Evolutionary conservation across 1,139 yeast species (phyloP), one percentile per base, ranked within the genome.

Genomic region (Candida mesenterica): DNA sequence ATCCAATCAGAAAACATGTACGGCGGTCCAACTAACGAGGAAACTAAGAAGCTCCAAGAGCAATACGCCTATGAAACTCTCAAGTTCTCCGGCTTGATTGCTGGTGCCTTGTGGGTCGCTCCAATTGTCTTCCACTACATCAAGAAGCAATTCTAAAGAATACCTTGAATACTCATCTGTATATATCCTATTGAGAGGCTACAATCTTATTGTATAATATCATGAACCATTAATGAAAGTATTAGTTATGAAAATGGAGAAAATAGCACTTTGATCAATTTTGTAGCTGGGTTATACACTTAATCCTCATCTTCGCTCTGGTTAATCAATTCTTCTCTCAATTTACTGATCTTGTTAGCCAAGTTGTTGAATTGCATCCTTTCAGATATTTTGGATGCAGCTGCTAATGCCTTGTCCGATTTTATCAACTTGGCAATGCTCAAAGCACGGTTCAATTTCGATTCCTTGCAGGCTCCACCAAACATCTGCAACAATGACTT

Each of bases 331-430:
- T 55, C 63, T 37, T 84, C 94, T 49, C 89, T 69, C 32, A 84
- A 59, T 45, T 77, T 76, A 40, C 76, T 79, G 39, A 90, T 81
- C 52, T 77, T 79, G 39, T 75, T 77, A 1, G 88, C 89, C 48
- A 92, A 64, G 6, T 72, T 66, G 26, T 72, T 61, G 54, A 82
- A 70, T 37, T 83, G 89, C 52, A 85, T 78, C 47, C 96, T 75
- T 49, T 85, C 85, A 1, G 96, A 87, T 40, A 92, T 85, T 59
- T 84, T 84, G 16, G 77, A 67, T 1, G 97, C 96, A 0, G 96
- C 96, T 39, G 74, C 75, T 43, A 90, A 64, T 4, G 96, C 95
- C 47, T 83, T 79, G 44, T 83, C 90, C 43, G 80, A 82, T 48
- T 79, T 77, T 49, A 92, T 68, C 53, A 85, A 77, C 46, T 71